phyloP scores from a whole-genome alignment of 2,329 filamentous ascomycete genomes.

The Beauveria pseudobassiana region DNA sequence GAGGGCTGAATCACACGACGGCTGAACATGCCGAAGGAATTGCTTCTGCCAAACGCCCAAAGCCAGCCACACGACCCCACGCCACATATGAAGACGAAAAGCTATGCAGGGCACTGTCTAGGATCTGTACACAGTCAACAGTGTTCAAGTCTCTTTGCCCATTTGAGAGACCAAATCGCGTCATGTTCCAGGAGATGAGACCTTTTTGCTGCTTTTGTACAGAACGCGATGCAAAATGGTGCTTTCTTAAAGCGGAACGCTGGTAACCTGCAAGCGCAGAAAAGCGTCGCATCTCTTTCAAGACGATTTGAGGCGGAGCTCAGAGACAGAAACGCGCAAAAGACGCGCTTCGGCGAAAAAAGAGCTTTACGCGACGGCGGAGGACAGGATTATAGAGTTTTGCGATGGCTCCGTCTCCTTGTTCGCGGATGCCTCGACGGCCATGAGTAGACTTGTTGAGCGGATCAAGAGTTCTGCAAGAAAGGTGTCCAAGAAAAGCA shows the following conservation, averaged over 20 bases:
- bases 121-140: not conserved
- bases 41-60: not conserved
- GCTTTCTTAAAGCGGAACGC: no score
- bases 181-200: no score
- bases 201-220: no score
- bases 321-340: not conserved
- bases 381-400: slow-evolving; percentile 6
- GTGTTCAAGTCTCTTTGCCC: no score
- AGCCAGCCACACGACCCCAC: not conserved
- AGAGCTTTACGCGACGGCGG: not conserved
- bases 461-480: not conserved
- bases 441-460: slow-evolving; percentile 8
- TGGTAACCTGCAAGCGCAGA: not conserved
- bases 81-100: not conserved
- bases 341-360: not conserved
- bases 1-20: not conserved
- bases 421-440: not conserved
- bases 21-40: not conserved
- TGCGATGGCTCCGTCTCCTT: not conserved
- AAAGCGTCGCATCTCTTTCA: not conserved
- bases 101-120: not conserved
- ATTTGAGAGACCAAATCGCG: no score
- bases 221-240: no score
- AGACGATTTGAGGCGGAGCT: not conserved
- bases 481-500: not conserved